Percentiles rank a stretch among this genome's conserved stretches.
Conservation (phyloP, 129 eudicot species). For the Saposhnikovia divaricata region DNA sequence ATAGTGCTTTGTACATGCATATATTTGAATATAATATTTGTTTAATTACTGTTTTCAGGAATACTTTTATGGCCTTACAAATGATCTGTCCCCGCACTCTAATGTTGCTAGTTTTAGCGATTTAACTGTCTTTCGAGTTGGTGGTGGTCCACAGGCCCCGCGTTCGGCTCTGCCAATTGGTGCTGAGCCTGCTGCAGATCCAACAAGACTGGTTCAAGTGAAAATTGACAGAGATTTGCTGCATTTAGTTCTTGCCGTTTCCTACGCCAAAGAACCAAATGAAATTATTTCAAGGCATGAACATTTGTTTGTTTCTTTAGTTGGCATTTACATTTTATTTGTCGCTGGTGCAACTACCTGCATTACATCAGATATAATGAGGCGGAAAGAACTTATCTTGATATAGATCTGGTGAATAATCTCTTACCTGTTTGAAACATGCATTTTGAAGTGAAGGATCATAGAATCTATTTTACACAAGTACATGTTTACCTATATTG, state of each 20-base stretch:
- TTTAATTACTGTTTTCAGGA: constrained; percentile 39
- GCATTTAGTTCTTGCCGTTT: constrained; percentile 81
- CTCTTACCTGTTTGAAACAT: not conserved
- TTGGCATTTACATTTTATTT: not conserved
- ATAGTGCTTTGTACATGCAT: not conserved
- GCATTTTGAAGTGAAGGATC: not conserved
- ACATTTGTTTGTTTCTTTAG: not conserved
- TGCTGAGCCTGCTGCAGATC: constrained; percentile 94
- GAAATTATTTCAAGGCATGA: constrained; percentile 79
- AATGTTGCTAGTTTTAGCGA: constrained; percentile 74
- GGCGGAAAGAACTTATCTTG: not conserved
- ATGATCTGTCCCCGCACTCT: constrained; percentile 95
- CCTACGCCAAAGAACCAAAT: constrained; percentile 88
- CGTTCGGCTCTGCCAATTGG: constrained; percentile 95
- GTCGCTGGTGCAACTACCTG: not conserved
- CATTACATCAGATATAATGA: not conserved
- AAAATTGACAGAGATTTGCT: constrained; percentile 62
- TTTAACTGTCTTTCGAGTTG: constrained; percentile 61
- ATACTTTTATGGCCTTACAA: constrained; percentile 81
- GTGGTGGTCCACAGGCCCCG: constrained; percentile 99
- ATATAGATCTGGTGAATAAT: not conserved
- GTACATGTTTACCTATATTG: not conserved
- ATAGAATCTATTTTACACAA: not conserved
- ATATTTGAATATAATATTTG: not conserved
- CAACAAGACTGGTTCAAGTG: constrained; percentile 72